phyloP scores from a whole-genome alignment of 305 asterid species.

The Stenogyne calaminthoides region DNA sequence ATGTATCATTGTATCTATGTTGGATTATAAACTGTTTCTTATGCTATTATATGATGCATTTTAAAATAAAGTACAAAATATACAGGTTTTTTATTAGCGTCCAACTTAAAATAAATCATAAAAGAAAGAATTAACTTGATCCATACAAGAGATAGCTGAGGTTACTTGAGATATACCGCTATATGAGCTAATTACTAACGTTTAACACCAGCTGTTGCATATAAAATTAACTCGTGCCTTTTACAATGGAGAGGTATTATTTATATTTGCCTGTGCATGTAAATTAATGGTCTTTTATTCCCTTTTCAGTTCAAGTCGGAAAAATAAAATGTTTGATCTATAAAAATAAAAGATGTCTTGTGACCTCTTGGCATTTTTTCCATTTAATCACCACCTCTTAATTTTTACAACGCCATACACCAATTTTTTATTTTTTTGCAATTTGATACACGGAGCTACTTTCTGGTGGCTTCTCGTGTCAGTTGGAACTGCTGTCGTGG shows the following conservation, averaged over 20 bases:
- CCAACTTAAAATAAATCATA: background rate
- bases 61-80: constrained; percentile 1
- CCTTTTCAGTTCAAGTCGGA: constrained; percentile 11
- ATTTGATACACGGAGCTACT: background rate
- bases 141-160: background rate
- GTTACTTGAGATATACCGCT: background rate
- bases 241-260: background rate
- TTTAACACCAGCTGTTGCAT: background rate
- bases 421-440: background rate
- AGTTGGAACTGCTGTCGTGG: background rate
- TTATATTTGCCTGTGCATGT: constrained; percentile 1
- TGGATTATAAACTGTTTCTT: background rate
- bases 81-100: background rate
- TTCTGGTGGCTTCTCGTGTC: background rate
- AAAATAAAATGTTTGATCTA: background rate
- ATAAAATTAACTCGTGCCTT: background rate
- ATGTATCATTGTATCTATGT: too few relatives aligned
- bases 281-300: background rate
- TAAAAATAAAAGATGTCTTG: background rate
- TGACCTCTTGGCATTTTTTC: background rate
- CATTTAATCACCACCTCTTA: background rate
- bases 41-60: background rate
- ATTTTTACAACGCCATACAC: background rate
- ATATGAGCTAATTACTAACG: background rate
- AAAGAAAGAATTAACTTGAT: background rate